Evolutionary conservation across 805 yeast genomes (phyloP), one percentile per base, ranked within the genome.

Genomic region (Zygosaccharomyces gambellarensis): DNA sequence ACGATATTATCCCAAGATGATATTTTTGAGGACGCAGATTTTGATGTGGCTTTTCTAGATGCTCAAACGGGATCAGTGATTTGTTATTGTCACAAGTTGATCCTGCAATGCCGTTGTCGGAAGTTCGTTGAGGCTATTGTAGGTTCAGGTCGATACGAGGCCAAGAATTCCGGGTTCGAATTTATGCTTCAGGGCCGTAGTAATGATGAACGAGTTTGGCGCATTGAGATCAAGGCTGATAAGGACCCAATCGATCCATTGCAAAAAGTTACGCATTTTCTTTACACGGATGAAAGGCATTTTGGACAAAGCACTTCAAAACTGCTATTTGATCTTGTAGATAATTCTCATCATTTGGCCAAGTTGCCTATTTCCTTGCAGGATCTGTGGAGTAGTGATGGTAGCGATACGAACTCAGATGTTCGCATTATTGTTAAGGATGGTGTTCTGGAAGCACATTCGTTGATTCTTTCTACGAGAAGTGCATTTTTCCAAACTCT

Each of bases 401-500:
- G 28, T 19, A 47, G 54, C 17, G 8, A 12, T 10, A n/a, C 17
- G 17, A 17, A 28, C 9, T 48, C 65, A 2, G 86, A 83, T 58
- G 74, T 79, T 2, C 56, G 57, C 0, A 64, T 87, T 2, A 55
- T 55, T 4, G 62, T 84, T n/a, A 53, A 65, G 1, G 82, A 80
- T 55, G 81, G 79, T 0, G 69, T 64, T 1, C 29, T 76, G 0
- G 48, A 51, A 3, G 75, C 79, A 5, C 80, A 81, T 58, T 75
- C 83, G 2, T 70, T 72, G 9, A 66, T 88, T 4, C 59, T 90
- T n/a, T 60, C 68, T 3, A 64, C 77, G 0, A 68, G 95, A 50
- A 78, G 83, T 42, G 81, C 79, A 0, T 86, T 75, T 59, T 87
- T 90, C 62, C 82, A 79, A 48, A 73, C 83, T 0, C 54, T 80